These are phyloP conservation scores for Prunus padus DNA, from an alignment of 306 rosid species.

Conservation along the genomic window DNA sequence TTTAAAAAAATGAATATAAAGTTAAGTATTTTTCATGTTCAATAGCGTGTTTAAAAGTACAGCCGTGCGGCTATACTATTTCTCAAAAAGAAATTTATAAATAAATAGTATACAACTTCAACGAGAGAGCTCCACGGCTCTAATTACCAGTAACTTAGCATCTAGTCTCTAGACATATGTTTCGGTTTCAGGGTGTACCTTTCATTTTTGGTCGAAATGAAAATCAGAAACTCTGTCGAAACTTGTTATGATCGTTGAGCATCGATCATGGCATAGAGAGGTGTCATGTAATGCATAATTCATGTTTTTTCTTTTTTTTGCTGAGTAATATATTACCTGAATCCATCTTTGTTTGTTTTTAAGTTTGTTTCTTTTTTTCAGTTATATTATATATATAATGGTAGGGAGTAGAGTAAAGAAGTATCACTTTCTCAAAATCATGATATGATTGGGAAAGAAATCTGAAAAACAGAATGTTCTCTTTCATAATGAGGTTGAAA, in stretches of 20 bases:
- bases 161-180: too few species aligned
- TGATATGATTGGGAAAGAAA: conserved; percentile 3
- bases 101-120: background rate
- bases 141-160: background rate
- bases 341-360: background rate
- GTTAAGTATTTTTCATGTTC: too few species aligned
- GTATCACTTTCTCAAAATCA: background rate
- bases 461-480: background rate
- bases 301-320: background rate
- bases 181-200: background rate
- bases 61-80: too few species aligned
- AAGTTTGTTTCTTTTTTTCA: background rate
- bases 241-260: background rate
- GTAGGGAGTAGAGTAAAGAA: background rate
- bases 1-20: too few species aligned
- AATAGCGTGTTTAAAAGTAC: too few species aligned
- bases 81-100: too few species aligned
- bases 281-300: background rate
- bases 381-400: background rate
- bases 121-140: background rate
- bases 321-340: background rate
- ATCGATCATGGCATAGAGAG: background rate
- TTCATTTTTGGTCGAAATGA: background rate
- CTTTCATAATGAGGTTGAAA: background rate
- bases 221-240: background rate